Base-by-base conservation (phyloP, 1,139 yeast species). In the Pichia sp. region DNA sequence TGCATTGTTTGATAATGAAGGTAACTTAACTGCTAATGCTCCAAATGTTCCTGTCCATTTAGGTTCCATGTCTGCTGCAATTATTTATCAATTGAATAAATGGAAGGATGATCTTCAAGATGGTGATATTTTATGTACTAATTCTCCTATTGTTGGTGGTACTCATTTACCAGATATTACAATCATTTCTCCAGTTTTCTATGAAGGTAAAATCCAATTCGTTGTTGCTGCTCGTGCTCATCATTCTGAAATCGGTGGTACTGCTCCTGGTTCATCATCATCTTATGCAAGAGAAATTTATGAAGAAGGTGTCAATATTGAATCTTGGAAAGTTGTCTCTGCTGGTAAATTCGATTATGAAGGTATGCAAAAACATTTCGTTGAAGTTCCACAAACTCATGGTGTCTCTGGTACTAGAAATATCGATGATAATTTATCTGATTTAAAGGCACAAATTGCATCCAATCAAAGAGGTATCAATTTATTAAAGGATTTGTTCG, bases 101-200 rank as follows among this genome's bases (percentile, higher is more conserved):
- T 78, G 83, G 81, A 64, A 70, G 33, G 79, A 75, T 5, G 69
- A 76, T 37, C 63, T 79, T 52, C 65, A 73, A 46, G 77, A 71
- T 11, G 85, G 84, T 38, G 85, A 79, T 63, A 81, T 79, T 12
- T 58, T 79, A 34, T 77, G 78, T 20, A 69, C 83, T 1, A 79
- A 79, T 57, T 82, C 78, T 55, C 85, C 85, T 4, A 66, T 68
- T 46, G 82, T 81, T 34, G 84, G 84, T 35, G 85, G 85, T 4
- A 76, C 83, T 0, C 85, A 79, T 65, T 69, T 79, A 47, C 85
- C 95, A 2, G 93, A 85, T 59, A 82, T 85, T 43, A 85, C 94
- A 0, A 89, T 89, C 5, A 83, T 86, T n/a, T 83, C 90, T 11
- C 85, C 85, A 2, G 83, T 79, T 1, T 73, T 75, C 50, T 58